Evolutionary conservation across 2,329 filamentous ascomycete genomes (phyloP).

Genomic region (Magnaporthiopsis rhizophila): DNA sequence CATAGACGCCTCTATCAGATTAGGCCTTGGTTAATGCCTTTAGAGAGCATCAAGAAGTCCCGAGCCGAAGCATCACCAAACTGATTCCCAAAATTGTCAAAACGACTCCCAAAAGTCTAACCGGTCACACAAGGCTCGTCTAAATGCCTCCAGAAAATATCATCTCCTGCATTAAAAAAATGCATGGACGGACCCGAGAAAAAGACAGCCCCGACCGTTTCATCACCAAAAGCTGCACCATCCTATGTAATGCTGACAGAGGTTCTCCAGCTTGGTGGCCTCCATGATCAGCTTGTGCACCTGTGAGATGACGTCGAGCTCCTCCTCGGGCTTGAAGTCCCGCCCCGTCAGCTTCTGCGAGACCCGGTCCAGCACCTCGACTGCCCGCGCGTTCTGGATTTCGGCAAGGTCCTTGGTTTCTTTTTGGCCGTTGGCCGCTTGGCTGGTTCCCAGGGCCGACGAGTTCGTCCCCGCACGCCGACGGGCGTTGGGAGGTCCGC

Average conservation of each 20-base stretch:
- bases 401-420: conserved; percentile 47
- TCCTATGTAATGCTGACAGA: conserved; percentile 98
- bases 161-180: neutral
- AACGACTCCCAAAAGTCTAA: neutral
- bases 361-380: conserved; percentile 86
- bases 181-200: too few species aligned
- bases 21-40: neutral
- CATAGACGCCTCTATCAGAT: neutral
- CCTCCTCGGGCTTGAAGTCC: conserved; percentile 81
- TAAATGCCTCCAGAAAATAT: neutral
- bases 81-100: neutral
- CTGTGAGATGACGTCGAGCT: conserved; percentile 77
- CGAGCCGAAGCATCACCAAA: neutral
- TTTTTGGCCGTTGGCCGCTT: conserved; percentile 24
- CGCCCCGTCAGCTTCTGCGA: conserved; percentile 92
- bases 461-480: conserved; percentile 54
- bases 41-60: neutral
- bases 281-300: conserved; percentile 93
- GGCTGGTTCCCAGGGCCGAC: conserved; percentile 30
- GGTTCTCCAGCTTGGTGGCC: conserved; percentile 92
- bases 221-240: conserved; percentile 96
- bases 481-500: conserved; percentile 37
- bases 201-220: too few species aligned
- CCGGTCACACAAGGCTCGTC: neutral
- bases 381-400: conserved; percentile 83